Evolutionary conservation across 306 rosid species (phyloP).

Genomic region (Quercus glauca): DNA sequence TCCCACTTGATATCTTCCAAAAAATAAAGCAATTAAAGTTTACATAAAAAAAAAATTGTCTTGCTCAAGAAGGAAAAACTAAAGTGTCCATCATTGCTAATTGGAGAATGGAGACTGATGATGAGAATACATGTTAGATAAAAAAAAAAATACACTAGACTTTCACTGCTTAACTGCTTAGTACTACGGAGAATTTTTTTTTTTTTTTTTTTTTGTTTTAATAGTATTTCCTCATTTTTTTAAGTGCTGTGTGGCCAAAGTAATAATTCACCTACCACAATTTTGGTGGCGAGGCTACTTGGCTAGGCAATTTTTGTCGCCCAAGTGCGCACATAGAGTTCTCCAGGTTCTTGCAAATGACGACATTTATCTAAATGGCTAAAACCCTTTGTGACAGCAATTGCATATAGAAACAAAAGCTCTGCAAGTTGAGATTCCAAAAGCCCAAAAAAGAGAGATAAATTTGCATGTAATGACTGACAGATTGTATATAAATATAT

Average conservation of each 20-base stretch:
- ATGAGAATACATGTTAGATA: not conserved
- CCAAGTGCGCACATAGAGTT: not conserved
- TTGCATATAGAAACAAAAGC: not conserved
- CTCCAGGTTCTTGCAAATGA: not conserved
- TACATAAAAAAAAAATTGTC: not conserved
- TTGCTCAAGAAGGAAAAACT: not conserved
- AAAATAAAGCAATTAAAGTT: not conserved
- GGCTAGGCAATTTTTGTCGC: slow-evolving; percentile 6
- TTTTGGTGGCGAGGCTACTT: not conserved
- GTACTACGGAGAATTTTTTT: not conserved
- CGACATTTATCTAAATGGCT: slow-evolving; percentile 5
- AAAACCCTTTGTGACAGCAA: not conserved
- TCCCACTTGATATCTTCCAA: no score
- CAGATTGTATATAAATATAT: not conserved
- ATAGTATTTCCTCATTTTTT: not conserved
- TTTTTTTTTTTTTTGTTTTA: not conserved
- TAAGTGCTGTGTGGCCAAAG: slow-evolving; percentile 2
- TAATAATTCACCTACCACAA: slow-evolving; percentile 4
- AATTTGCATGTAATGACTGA: not conserved
- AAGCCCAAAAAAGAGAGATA: not conserved
- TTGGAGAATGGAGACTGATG: not conserved
- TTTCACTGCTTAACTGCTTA: slow-evolving; percentile 9
- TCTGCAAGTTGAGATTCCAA: not conserved
- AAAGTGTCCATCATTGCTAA: not conserved
- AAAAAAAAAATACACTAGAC: not conserved